Evolutionary conservation across 23 red algal genomes (phyloP).

Genomic region (Gracilaria domingensis): DNA sequence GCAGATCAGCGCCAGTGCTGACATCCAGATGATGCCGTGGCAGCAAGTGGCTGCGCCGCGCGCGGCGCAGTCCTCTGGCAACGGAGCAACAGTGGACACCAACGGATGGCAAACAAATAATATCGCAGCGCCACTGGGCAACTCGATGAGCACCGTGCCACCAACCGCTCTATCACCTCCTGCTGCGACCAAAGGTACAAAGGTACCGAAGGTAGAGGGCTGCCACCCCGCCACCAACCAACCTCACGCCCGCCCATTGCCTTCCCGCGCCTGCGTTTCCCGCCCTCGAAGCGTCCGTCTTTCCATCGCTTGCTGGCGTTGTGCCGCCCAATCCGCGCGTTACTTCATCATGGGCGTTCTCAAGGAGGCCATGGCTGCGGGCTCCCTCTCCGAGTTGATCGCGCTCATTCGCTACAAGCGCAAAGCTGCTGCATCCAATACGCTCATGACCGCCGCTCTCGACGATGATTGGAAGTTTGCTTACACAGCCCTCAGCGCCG

Average conservation of each 20-base stretch:
- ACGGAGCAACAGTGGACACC: neutral
- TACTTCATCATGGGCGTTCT: slow-evolving; percentile 31
- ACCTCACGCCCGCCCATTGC: neutral
- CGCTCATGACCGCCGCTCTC: slow-evolving; percentile 19
- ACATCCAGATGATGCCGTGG: slow-evolving; percentile 3
- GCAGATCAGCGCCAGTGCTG: neutral
- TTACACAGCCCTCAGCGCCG: slow-evolving; percentile 74
- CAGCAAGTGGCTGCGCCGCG: too few species aligned
- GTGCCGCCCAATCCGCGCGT: neutral
- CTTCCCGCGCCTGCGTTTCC: neutral
- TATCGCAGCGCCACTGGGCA: neutral
- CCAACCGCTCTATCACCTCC: neutral
- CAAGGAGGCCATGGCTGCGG: slow-evolving; percentile 62
- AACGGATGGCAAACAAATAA: neutral
- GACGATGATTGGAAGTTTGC: slow-evolving; percentile 79
- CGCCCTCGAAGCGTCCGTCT: neutral
- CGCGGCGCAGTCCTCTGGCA: neutral
- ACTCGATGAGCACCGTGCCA: slow-evolving; percentile 28
- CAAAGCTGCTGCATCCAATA: slow-evolving; percentile 39
- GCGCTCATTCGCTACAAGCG: slow-evolving; percentile 74
- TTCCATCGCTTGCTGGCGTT: neutral
- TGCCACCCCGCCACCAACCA: too few species aligned
- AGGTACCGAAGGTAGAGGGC: too few species aligned
- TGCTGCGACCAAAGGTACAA: neutral
- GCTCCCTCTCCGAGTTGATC: slow-evolving; percentile 67